A percentile compares a stretch with the other conserved stretches of the same genome.
Conservation (phyloP, 441 rosid genomes). For the Eruca vesicaria region DNA sequence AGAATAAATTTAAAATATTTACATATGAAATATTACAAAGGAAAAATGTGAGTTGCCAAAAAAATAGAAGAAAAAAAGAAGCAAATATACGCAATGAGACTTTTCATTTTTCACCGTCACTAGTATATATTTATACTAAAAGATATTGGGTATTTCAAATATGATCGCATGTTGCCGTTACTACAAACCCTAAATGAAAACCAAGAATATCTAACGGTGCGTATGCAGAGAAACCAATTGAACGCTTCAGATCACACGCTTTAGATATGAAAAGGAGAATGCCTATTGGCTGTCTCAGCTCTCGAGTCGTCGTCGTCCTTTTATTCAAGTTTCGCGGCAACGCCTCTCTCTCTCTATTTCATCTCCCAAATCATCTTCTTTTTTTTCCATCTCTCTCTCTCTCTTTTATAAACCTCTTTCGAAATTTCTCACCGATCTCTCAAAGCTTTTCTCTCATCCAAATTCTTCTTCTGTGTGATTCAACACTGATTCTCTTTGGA, state of each 20-base stretch:
- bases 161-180: constrained; percentile 34
- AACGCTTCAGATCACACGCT: not conserved
- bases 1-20: not conserved
- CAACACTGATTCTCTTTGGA: not conserved
- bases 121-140: not conserved
- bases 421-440: constrained; percentile 16
- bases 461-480: not conserved
- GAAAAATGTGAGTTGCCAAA: not conserved
- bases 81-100: not conserved
- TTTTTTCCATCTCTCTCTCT: constrained; percentile 14
- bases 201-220: constrained; percentile 27
- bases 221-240: constrained; percentile 10
- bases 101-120: not conserved
- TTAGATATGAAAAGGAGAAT: not conserved
- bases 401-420: constrained; percentile 24
- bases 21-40: not conserved
- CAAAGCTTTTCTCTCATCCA: constrained; percentile 13
- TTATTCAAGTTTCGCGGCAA: constrained; percentile 95
- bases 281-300: constrained; percentile 42
- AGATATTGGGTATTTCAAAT: constrained; percentile 21
- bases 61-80: not conserved
- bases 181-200: constrained; percentile 12
- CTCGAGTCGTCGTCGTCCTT: constrained; percentile 36
- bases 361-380: not conserved
- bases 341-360: constrained; percentile 25